A percentile compares a stretch with the other conserved stretches of the same genome.
Evolutionary conservation across 2,329 filamentous ascomycete species (phyloP).

Genomic region (Monosporascus sp.): DNA sequence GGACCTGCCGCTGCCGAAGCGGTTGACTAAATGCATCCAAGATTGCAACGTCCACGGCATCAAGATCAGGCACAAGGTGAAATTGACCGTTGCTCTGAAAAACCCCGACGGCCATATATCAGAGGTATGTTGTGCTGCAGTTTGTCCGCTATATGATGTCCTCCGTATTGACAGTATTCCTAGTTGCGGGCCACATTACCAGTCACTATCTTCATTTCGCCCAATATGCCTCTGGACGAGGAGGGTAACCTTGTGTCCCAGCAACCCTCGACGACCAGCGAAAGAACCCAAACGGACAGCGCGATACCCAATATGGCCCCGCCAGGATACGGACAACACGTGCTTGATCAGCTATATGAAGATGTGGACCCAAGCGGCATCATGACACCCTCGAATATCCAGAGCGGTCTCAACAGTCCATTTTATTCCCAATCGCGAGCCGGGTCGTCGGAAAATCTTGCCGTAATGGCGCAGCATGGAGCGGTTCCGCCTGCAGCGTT

Average conservation of each 20-base stretch:
- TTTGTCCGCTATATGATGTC: constrained; percentile 5
- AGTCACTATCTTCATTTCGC: constrained; percentile 91
- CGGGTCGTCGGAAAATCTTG: constrained; percentile 76
- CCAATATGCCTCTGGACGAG: constrained; percentile 83
- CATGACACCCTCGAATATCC: constrained; percentile 52
- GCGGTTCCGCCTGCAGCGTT: constrained; percentile 47
- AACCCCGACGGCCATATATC: constrained; percentile 95
- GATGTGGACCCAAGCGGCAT: constrained; percentile 79
- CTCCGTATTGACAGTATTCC: constrained; percentile 9
- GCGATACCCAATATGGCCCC: constrained; percentile 67
- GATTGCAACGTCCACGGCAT: constrained; percentile 85
- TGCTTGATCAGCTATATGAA: constrained; percentile 85
- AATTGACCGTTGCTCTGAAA: constrained; percentile 82
- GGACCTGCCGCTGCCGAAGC: constrained; percentile 69
- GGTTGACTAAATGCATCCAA: constrained; percentile 77
- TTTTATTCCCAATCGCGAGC: constrained; percentile 66
- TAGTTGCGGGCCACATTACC: constrained; percentile 84
- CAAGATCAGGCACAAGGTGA: constrained; percentile 88
- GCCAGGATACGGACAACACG: constrained; percentile 87
- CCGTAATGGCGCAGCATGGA: constrained; percentile 46
- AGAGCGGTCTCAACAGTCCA: constrained; percentile 75
- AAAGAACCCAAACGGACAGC: constrained; percentile 34
- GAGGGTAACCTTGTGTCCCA: constrained; percentile 71
- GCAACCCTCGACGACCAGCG: constrained; percentile 43
- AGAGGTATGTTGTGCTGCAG: constrained; percentile 52